Evolutionary conservation across 495 filamentous ascomycete genomes (phyloP), one percentile per base, ranked within the genome.

Genomic region (Penicillium silybi): DNA sequence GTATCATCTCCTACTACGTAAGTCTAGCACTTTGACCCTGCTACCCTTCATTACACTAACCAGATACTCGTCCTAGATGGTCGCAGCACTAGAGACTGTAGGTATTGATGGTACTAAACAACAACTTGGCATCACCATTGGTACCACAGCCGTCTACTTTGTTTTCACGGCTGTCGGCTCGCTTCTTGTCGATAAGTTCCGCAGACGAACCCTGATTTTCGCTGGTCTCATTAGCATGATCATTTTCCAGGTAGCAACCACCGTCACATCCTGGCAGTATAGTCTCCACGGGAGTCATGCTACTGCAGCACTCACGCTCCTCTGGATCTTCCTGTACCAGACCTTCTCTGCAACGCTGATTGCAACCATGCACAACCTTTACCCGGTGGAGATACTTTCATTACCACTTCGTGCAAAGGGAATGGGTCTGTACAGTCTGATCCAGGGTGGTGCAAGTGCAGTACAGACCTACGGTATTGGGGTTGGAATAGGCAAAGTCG

Each of bases 301-400:
- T 4, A 52, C 64, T 4, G 67, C 69, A 3, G 61, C 48, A 2
- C 61, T 72, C 7, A 72, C 68, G 4, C 54, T 74, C n/a, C 50
- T 71, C 40, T 74, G 66, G 65, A 64, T 74, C 25, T 76, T 70
- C 50, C 39, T 70, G 11, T 74, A 72, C 59, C 71, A 76, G 55
- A 66, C 67, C 4, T 74, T 62, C 50, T 70, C 63, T 1, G 65
- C 72, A 0, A 57, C 63, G 13, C 56, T 75, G 11, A 59, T 72
- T 25, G 73, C 70, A 15, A 74, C 69, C 6, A 73, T 75, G 70
- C 73, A 75, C 50, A 74, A 73, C 48, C 54, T 76, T 8, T 74
- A 75, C 38, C 71, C 71, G 0, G 61, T 72, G 19, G 69, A 75
- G 35, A 57, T 72, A 10, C 59, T 75, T 15, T 69, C 68, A 9